Evolutionary conservation across 108 stramenopile species (phyloP), one percentile per base, ranked within the genome.

Genomic region (Cyclotella atomus): DNA sequence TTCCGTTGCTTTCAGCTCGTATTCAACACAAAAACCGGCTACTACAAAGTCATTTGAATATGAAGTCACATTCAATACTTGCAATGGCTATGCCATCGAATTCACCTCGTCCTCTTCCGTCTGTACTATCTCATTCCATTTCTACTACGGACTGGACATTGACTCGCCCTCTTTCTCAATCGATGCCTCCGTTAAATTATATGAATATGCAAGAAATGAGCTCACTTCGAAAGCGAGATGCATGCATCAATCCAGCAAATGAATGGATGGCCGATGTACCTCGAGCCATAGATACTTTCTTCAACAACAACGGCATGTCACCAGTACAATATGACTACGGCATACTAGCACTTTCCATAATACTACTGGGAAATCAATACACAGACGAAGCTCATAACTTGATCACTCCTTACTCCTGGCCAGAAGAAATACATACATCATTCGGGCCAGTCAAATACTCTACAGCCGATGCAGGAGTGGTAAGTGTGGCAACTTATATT

Each of bases 301-400:
- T 52, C 21, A 23, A 52, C 7, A 52, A 21, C 17, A 52, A 52
- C 6, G 21, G n/a, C 17, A 12, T 7, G 24, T 6, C n/a, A n/a
- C n/a, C n/a, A n/a, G n/a, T 27, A 34, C 59, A 35, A 60, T 60
- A 60, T 28, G 59, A 60, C 33, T 60, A 60, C 59, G 7, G 24
- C 16, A 25, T 54, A 3, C 56, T 84, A 15, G 52, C 85, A 17
- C 17, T 80, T 46, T 82, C 82, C 10, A 43, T 86, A 15, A 29
- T 83, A 25, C 41, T 86, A 47, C 44, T 86, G 20, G 85, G 85
- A 15, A 54, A 86, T 52, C 78, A 81, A 8, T 63, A 66, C 28
- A 76, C 82, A 4, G 85, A 86, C 61, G 82, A 86, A 62, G 50
- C 55, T 8, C 85, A 86, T 57, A 66, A 81, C 55, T 30, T 86